These are phyloP conservation scores for Mesotaenium endlicherianum DNA, from an alignment of 139 green algal genomes.

Conservation along the genomic window DNA sequence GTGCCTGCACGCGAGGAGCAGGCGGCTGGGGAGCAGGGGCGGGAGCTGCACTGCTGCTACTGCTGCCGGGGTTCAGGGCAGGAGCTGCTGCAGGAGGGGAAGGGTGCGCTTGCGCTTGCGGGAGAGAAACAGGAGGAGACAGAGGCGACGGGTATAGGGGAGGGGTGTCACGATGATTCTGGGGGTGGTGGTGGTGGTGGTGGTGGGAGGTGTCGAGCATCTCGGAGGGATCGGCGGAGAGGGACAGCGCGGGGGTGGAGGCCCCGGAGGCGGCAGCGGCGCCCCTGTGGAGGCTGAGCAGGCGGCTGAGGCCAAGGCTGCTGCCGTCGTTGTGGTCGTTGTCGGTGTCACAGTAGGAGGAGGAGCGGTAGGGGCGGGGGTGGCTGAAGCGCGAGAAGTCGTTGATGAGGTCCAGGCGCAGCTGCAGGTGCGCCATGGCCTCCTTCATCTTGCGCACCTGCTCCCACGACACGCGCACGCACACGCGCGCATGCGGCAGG, in stretches of 20 bases:
- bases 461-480: neutral
- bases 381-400: neutral
- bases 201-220: too few species aligned
- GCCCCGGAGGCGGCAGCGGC: too few species aligned
- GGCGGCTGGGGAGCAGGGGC: neutral
- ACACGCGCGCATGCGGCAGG: neutral
- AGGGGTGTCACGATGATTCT: too few species aligned
- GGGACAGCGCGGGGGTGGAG: too few species aligned
- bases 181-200: too few species aligned
- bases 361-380: neutral
- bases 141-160: too few species aligned
- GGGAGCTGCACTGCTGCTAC: neutral
- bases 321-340: neutral
- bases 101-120: too few species aligned
- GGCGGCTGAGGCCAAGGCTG: neutral
- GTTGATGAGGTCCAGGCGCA: slow-evolving; percentile 20
- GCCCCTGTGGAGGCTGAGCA: neutral
- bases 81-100: neutral
- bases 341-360: neutral
- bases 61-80: neutral
- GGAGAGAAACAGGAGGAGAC: too few species aligned
- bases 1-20: neutral
- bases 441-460: slow-evolving; percentile 7
- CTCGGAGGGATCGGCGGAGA: too few species aligned
- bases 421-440: slow-evolving; percentile 14